phyloP scores from a whole-genome alignment of 345 rosid species.

The Erucastrum elatum region DNA sequence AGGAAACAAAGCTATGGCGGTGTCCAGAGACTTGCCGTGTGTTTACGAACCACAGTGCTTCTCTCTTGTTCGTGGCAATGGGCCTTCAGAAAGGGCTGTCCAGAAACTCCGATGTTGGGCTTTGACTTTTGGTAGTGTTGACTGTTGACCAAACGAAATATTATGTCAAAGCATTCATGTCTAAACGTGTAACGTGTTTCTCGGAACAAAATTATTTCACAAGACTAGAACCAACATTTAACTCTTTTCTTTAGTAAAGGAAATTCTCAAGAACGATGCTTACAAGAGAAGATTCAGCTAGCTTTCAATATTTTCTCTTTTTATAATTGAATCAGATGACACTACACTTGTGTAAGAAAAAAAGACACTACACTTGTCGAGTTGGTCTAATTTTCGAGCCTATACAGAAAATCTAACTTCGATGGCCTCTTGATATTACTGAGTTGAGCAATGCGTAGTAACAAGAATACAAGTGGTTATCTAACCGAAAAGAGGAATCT shows the following conservation, averaged over 20 bases:
- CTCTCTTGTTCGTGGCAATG: not conserved
- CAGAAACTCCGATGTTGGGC: not conserved
- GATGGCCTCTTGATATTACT: not conserved
- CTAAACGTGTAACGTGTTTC: not conserved
- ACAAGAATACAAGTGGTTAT: conserved; percentile 11
- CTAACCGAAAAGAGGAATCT: not conserved
- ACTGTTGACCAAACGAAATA: not conserved
- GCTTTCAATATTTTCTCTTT: not conserved
- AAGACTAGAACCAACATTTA: not conserved
- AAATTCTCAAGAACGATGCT: not conserved
- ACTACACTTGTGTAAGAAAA: too few species aligned
- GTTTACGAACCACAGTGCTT: conserved; percentile 7
- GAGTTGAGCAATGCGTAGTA: not conserved
- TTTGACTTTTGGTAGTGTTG: not conserved
- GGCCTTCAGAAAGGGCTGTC: conserved; percentile 14
- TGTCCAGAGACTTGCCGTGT: conserved; percentile 1
- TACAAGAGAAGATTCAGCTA: not conserved
- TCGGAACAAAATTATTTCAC: not conserved
- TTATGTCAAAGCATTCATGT: not conserved
- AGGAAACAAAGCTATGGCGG: conserved; percentile 26
- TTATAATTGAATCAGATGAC: too few species aligned
- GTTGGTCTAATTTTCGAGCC: not conserved
- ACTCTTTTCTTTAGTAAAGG: not conserved
- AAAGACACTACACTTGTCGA: not conserved
- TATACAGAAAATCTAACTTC: not conserved